Evolutionary conservation across 1,284 basidiomycete species (phyloP), one percentile per base, ranked within the genome.

Genomic region (Puccinia horiana): DNA sequence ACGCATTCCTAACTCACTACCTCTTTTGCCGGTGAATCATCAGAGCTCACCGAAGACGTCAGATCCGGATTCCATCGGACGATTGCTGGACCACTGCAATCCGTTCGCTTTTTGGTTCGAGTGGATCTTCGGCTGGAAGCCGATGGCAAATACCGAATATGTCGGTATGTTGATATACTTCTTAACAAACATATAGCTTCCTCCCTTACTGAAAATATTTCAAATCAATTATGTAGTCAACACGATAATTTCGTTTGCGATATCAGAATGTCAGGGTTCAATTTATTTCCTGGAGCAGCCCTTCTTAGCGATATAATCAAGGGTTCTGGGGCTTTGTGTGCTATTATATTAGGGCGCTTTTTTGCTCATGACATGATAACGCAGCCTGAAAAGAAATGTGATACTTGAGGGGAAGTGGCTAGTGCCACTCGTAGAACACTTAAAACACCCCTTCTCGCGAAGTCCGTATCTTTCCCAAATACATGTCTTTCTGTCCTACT

Each of bases 101-200:
- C 32, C 29, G 35, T 65, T 65, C 52, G 52, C n/a, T 78, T 69
- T 37, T 6, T 78, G 32, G 67, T 35, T 16, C 52, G 58, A 29
- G 42, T 78, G 20, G 76, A 78, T 26, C 67, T 78, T 32, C 26
- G 63, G 44, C 44, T 35, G 54, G 58, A 63, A 49, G 0, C 6
- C n/a, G 63, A 78, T 69, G 76, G 76, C 20, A 67, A 49, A 54
- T 78, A 78, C 42, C 35, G 63, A 69, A 78, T 78, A 23, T 67
- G 61, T 16, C 42, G 76, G 76, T 78, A 69, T 0, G 76, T 67
- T 69, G 8, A 35, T 40, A n/a, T 18, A 37, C 6, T 18, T 6
- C 35, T 23, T 3, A 18, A 32, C 1, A 35, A 40, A 65, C 4
- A 18, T 42, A 23, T 23, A 37, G 23, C 3, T 47, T 35, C 4